phyloP scores from a whole-genome alignment of 2,329 filamentous ascomycete genomes.

The Paecilomyces variotii region DNA sequence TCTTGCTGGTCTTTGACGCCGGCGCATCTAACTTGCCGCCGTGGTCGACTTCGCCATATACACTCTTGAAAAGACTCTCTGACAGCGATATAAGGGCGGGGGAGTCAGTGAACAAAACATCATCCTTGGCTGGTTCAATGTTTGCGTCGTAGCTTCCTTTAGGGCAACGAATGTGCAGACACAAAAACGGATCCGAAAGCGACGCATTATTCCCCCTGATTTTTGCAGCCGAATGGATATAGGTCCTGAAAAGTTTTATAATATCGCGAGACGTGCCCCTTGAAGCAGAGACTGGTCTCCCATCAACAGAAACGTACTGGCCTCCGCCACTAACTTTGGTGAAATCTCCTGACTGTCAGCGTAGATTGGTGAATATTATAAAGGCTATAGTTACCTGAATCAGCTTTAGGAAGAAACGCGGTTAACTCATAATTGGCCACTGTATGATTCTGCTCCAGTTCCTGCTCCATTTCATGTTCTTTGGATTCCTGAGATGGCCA shows the following conservation, averaged over 20 bases:
- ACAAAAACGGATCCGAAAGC: slow-evolving; percentile 48
- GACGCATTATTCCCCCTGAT: slow-evolving; percentile 9
- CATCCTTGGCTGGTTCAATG: slow-evolving; percentile 56
- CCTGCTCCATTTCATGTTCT: not conserved
- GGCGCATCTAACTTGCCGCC: not conserved
- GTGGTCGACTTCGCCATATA: slow-evolving; percentile 24
- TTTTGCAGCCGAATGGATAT: slow-evolving; percentile 33
- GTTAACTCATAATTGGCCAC: slow-evolving; percentile 27
- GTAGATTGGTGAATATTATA: not conserved
- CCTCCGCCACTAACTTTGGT: slow-evolving; percentile 25
- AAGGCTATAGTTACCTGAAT: slow-evolving; percentile 23
- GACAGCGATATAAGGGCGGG: slow-evolving; percentile 35
- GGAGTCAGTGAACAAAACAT: slow-evolving; percentile 50
- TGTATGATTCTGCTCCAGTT: slow-evolving; percentile 1
- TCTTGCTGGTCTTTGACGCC: not conserved
- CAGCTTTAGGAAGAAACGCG: slow-evolving; percentile 43
- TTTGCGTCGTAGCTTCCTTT: slow-evolving; percentile 52
- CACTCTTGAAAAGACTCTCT: slow-evolving; percentile 36
- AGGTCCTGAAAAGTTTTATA: slow-evolving; percentile 42
- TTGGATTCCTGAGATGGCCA: slow-evolving; percentile 20
- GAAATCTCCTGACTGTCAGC: slow-evolving; percentile 26
- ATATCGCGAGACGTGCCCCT: slow-evolving; percentile 48
- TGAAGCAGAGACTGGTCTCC: slow-evolving; percentile 44
- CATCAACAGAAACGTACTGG: slow-evolving; percentile 51
- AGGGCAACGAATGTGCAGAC: slow-evolving; percentile 47